Evolutionary conservation across 345 rosid genomes (phyloP).

Genomic region (Eutrema heterophyllum): DNA sequence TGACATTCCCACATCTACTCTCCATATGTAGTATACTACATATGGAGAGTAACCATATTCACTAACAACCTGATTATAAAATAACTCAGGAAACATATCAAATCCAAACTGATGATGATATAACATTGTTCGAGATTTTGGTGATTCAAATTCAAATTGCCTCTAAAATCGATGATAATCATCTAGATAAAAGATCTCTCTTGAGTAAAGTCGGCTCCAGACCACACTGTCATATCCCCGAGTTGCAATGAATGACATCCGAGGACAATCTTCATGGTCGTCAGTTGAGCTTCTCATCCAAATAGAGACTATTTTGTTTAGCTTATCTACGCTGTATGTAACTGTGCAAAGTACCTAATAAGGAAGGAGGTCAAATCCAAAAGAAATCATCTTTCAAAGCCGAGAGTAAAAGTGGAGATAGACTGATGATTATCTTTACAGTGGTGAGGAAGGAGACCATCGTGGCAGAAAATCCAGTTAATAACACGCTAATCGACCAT

Average conservation of each 20-base stretch:
- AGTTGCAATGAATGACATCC: conserved; percentile 75
- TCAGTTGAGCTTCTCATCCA: conserved; percentile 76
- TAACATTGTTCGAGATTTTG: background rate
- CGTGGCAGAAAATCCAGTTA: conserved; percentile 95
- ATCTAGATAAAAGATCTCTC: conserved; percentile 53
- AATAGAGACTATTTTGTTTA: conserved; percentile 70
- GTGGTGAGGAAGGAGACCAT: conserved; percentile 92
- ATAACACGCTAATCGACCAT: conserved; percentile 83
- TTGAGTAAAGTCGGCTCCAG: conserved; percentile 83
- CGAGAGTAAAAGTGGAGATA: background rate
- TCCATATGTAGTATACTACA: too few relatives aligned
- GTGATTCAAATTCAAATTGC: conserved; percentile 33
- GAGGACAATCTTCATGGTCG: conserved; percentile 37
- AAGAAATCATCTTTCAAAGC: background rate
- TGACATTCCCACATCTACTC: conserved; percentile 95
- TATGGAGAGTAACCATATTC: conserved; percentile 68
- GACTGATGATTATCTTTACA: too few relatives aligned
- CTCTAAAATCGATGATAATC: conserved; percentile 61
- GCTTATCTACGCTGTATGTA: conserved; percentile 80
- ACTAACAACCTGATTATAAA: conserved; percentile 49
- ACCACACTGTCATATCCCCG: conserved; percentile 83
- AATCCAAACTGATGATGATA: background rate
- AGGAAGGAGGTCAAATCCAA: conserved; percentile 23
- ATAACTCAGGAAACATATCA: background rate
- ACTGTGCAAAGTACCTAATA: conserved; percentile 45